Conservation (phyloP, 345 rosid species). For the Eucalyptus tenuipes region DNA sequence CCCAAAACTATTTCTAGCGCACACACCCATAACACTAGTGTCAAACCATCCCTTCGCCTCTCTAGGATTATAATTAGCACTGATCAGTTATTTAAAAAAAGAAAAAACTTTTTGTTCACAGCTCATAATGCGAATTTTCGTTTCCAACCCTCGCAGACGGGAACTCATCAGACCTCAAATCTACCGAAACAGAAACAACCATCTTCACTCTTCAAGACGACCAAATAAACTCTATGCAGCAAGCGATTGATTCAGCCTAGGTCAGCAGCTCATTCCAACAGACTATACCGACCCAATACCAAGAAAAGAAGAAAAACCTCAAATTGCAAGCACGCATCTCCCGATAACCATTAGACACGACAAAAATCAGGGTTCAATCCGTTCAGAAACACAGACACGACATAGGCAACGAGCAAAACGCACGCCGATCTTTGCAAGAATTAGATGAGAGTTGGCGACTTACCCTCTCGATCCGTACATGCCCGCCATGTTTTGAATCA, state of each 20-base stretch:
- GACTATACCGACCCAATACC: neutral
- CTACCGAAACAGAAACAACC: neutral
- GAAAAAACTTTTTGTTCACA: neutral
- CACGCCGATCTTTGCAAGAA: neutral
- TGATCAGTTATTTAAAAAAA: neutral
- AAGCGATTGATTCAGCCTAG: neutral
- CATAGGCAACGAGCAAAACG: neutral
- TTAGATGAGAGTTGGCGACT: neutral
- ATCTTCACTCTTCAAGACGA: neutral
- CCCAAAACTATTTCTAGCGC: neutral
- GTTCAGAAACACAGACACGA: neutral
- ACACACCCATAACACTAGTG: neutral
- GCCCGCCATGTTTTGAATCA: neutral
- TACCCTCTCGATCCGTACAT: slow-evolving; percentile 55
- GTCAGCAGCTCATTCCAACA: neutral
- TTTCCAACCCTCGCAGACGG: neutral
- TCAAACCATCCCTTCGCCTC: neutral
- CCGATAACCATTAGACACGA: neutral
- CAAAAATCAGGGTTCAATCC: neutral
- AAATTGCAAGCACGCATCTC: neutral
- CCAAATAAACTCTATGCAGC: neutral
- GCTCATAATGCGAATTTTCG: neutral
- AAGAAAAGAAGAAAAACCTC: neutral
- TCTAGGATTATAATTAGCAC: neutral
- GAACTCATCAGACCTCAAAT: neutral